A percentile compares a stretch with the other conserved stretches of the same genome.
Evolutionary conservation across 2,329 filamentous ascomycete species (phyloP).

Genomic region (Ophiostoma tasmaniense): DNA sequence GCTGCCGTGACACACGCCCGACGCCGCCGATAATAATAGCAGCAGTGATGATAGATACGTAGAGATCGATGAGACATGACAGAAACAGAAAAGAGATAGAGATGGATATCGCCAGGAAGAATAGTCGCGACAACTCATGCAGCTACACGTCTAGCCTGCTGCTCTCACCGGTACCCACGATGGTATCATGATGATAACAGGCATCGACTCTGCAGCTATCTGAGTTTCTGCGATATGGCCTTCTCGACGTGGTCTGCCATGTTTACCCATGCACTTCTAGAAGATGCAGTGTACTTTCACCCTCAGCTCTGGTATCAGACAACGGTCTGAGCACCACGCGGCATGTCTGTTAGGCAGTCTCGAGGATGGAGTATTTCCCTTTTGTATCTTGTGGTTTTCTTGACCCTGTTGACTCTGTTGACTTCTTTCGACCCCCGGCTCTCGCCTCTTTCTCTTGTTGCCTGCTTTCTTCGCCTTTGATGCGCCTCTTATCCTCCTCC

Average conservation of each 20-base stretch:
- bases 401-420: no score
- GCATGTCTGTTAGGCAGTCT: neutral
- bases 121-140: constrained; percentile 3
- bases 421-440: no score
- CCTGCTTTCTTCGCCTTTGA: no score
- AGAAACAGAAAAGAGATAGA: no score
- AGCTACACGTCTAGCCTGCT: neutral
- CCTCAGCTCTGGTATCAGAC: neutral
- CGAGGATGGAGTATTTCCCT: no score
- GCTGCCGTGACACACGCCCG: neutral
- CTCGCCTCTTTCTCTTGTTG: no score
- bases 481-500: neutral
- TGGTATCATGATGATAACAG: neutral
- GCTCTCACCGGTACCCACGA: neutral
- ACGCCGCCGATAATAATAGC: neutral
- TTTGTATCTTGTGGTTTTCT: no score
- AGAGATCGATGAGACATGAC: neutral
- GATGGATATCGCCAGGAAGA: neutral
- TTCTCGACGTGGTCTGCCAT: no score
- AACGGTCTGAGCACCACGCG: neutral
- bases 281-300: neutral
- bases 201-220: neutral
- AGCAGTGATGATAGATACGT: neutral
- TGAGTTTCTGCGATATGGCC: neutral
- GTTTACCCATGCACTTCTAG: neutral